Evolutionary conservation across 495 filamentous ascomycete species (phyloP).

Genomic region (Niebla homalea): DNA sequence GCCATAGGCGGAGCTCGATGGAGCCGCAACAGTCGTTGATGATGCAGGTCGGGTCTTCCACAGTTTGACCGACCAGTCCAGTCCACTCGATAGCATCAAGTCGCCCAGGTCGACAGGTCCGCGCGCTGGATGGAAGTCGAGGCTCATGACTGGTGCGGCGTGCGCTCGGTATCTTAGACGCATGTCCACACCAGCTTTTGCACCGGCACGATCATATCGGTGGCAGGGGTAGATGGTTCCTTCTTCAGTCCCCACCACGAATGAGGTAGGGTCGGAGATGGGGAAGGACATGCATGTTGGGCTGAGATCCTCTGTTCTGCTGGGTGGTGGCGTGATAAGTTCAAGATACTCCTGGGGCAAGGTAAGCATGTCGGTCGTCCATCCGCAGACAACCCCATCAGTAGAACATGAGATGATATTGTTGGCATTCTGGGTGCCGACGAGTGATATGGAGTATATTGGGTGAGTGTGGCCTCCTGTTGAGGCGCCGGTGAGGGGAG

Average conservation of each 20-base stretch:
- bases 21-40: conserved; percentile 36
- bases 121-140: conserved; percentile 84
- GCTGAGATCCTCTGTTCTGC: conserved; percentile 87
- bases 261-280: conserved; percentile 88
- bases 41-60: conserved; percentile 83
- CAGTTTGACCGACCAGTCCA: conserved; percentile 95
- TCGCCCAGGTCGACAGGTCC: conserved; percentile 93
- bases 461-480: conserved; percentile 76
- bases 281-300: conserved; percentile 97
- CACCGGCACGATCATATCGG: conserved; percentile 89
- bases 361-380: conserved; percentile 93
- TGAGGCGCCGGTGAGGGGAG: conserved; percentile 70
- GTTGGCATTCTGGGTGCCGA: conserved; percentile 96
- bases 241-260: conserved; percentile 93
- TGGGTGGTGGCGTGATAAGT: conserved; percentile 68
- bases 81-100: conserved; percentile 66
- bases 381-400: conserved; percentile 90
- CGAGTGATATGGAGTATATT: conserved; percentile 86
- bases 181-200: conserved; percentile 85
- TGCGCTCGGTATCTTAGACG: conserved; percentile 78
- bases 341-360: conserved; percentile 88
- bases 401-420: conserved; percentile 95
- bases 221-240: conserved; percentile 92
- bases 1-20: conserved; percentile 21
- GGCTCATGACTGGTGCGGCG: conserved; percentile 85